Conservation (phyloP, 1,284 basidiomycete genomes). For the Hemileccinum hortonii region DNA sequence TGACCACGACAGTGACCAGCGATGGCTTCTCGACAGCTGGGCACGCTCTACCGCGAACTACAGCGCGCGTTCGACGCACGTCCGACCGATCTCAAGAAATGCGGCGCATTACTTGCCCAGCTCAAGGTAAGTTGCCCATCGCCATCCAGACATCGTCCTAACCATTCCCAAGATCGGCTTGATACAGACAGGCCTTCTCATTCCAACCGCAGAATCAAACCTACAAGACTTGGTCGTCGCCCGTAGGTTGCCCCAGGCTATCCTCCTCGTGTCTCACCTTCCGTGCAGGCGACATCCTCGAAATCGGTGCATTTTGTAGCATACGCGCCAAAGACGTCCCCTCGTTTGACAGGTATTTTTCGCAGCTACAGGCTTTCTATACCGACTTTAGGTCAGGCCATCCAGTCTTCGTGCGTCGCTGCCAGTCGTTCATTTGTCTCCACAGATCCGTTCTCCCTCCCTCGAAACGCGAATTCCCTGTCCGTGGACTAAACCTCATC, state of each 20-base stretch:
- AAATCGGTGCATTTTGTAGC: conserved; percentile 93
- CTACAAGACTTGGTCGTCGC: conserved; percentile 65
- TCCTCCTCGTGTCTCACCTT: background rate
- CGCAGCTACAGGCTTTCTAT: conserved; percentile 91
- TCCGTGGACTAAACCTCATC: conserved; percentile 92
- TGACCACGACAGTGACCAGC: conserved; percentile 4
- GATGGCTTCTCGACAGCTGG: conserved; percentile 57
- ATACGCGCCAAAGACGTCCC: conserved; percentile 86
- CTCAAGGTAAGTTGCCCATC: conserved; percentile 58
- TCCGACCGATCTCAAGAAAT: conserved; percentile 65
- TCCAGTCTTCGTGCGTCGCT: background rate
- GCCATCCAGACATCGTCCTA: background rate
- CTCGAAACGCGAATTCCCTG: conserved; percentile 84
- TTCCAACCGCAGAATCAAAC: conserved; percentile 59
- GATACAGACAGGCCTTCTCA: conserved; percentile 74
- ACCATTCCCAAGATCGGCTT: conserved; percentile 63
- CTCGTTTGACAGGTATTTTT: conserved; percentile 94
- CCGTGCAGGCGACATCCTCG: conserved; percentile 84
- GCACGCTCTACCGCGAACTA: conserved; percentile 57
- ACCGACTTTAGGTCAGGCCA: conserved; percentile 71
- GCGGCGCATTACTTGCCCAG: conserved; percentile 58
- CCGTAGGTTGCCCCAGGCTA: conserved; percentile 47
- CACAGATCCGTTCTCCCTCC: conserved; percentile 69
- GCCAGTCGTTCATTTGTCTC: background rate
- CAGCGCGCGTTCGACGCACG: conserved; percentile 59